Base-by-base conservation (phyloP, 352 stramenopile species). In the Aphanomyces euteiches region DNA sequence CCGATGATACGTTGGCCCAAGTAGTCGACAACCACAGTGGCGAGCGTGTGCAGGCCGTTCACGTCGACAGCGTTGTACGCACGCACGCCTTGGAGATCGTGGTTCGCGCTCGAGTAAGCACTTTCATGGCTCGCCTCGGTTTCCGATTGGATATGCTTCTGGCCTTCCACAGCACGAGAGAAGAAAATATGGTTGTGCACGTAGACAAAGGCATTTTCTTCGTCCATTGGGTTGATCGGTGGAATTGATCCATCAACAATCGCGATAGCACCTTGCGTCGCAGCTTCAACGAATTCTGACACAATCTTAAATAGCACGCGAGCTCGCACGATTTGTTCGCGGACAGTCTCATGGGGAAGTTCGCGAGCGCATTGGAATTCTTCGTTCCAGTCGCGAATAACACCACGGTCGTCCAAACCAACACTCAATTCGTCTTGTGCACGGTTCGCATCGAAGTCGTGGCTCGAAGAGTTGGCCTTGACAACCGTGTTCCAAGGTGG, bases 181-280 rank as follows among this genome's bases (percentile, higher is more conserved):
- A 98, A 98, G 79, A 99, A 99, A 68, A 98, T 98, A 75, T 97
- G 98, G 81, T 99, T 98, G 80, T 98, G 97, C 56, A 99, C 87
- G 75, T 97, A 99, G 39, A 98, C 95, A 74, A 98, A 93, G 34
- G 93, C 88, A 40, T 85, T 93, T 17, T 81, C 77, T 28, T 90
- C 82, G 75, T 99, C 96, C 81, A 98, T 98, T 12, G 95, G 93
- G 77, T 99, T 98, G 79, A 99, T 98, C 47, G 96, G 88, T 50
- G 83, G 81, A 71, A 99, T 96, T 70, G 97, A 88, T 67, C 96
- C 96, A 56, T 98, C 89, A 39, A 94, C 88, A 72, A 99, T 98
- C 53, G 96, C 95, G 10, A 97, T 88, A 0, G 90, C 88, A 21
- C 88, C 89, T 37, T 89, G 77, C 28, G 85, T 93, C 40, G 94